These are phyloP conservation scores for Pichia sp. DNA, from an alignment of 1,139 yeast genomes.

Conservation along the genomic window DNA sequence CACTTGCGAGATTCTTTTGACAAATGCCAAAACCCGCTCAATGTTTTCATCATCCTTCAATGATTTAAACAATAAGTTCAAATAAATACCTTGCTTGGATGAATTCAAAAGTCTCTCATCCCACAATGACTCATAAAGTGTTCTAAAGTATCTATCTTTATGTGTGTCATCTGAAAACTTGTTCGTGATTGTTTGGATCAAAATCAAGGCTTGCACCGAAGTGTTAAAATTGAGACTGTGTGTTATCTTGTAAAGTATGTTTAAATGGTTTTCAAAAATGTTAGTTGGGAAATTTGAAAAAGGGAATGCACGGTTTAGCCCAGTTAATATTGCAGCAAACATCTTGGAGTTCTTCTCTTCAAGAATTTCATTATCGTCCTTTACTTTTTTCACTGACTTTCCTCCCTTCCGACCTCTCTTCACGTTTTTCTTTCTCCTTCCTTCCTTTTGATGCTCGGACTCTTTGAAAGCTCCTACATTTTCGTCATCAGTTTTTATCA, in stretches of 20 bases:
- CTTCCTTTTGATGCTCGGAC: slow-evolving; percentile 36
- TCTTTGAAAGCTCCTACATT: slow-evolving; percentile 37
- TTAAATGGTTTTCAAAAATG: slow-evolving; percentile 71
- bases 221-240: slow-evolving; percentile 95
- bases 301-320: slow-evolving; percentile 95
- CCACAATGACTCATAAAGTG: slow-evolving; percentile 82
- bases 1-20: slow-evolving; percentile 82
- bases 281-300: slow-evolving; percentile 74
- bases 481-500: slow-evolving; percentile 62
- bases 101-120: slow-evolving; percentile 81
- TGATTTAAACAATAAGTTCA: slow-evolving; percentile 80
- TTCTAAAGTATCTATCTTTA: slow-evolving; percentile 76
- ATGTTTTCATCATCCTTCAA: slow-evolving; percentile 64
- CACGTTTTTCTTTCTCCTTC: slow-evolving; percentile 49
- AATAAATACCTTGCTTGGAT: slow-evolving; percentile 67
- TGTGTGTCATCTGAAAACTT: slow-evolving; percentile 36
- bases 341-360: slow-evolving; percentile 84
- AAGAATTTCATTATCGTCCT: slow-evolving; percentile 63
- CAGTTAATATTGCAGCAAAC: slow-evolving; percentile 88
- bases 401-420: slow-evolving; percentile 77
- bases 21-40: slow-evolving; percentile 79
- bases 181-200: slow-evolving; percentile 69
- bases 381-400: slow-evolving; percentile 62
- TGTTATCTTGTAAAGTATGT: slow-evolving; percentile 82
- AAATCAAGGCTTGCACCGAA: slow-evolving; percentile 83